phyloP scores from a whole-genome alignment of 768 basidiomycete genomes.

The Sporobolomyces pararoseus region DNA sequence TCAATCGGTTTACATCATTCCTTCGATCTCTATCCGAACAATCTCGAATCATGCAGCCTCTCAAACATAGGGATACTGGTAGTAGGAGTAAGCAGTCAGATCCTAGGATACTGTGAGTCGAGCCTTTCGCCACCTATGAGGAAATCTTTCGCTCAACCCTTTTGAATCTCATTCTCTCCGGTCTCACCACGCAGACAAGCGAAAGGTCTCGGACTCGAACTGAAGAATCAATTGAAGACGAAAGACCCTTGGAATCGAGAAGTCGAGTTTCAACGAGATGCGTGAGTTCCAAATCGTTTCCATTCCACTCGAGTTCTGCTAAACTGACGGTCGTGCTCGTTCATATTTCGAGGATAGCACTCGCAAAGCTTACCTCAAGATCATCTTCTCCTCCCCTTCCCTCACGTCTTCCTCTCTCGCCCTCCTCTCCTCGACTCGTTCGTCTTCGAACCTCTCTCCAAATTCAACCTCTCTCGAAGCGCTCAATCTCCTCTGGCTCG shows the following conservation, averaged over 20 bases:
- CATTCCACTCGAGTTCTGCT: slow-evolving; percentile 17
- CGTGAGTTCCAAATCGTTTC: slow-evolving; percentile 62
- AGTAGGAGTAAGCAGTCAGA: not conserved
- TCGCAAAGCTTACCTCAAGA: slow-evolving; percentile 39
- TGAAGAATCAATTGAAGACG: slow-evolving; percentile 66
- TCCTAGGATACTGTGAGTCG: not conserved
- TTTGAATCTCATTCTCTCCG: not conserved
- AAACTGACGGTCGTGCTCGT: not conserved
- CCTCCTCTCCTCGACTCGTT: not conserved
- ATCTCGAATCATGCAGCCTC: not conserved
- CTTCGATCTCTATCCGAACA: too few species aligned
- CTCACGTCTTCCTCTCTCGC: not conserved
- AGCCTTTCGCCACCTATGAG: not conserved
- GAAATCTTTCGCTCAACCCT: not conserved
- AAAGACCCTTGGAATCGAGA: slow-evolving; percentile 77
- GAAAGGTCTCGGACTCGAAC: slow-evolving; percentile 65
- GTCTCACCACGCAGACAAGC: slow-evolving; percentile 61
- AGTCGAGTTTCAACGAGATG: slow-evolving; percentile 78
- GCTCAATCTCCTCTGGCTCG: slow-evolving; percentile 85
- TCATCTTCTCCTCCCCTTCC: slow-evolving; percentile 33
- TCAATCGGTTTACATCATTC: not conserved
- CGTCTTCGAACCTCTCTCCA: slow-evolving; percentile 37
- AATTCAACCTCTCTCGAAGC: slow-evolving; percentile 60
- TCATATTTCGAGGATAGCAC: not conserved
- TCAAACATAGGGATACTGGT: not conserved